phyloP scores from a whole-genome alignment of 1,284 basidiomycete species.

The Malassezia caprae region DNA sequence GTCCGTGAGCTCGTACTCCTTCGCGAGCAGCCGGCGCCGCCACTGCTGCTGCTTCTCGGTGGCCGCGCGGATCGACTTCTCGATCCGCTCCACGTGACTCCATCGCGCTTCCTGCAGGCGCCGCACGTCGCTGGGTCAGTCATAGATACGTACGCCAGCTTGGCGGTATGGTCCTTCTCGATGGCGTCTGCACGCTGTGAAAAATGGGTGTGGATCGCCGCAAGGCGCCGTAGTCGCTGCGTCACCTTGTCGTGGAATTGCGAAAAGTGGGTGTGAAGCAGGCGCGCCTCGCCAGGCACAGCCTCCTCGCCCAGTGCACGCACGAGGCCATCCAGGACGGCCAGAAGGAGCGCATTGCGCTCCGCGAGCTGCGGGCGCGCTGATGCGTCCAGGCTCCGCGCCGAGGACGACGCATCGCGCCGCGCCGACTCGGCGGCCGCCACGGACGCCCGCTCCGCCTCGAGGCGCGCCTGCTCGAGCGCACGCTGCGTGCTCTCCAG shows the following conservation, averaged over 20 bases:
- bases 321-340: conserved; percentile 59
- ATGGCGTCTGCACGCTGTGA: conserved; percentile 74
- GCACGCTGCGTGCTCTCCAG: conserved; percentile 34
- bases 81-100: conserved; percentile 88
- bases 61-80: conserved; percentile 71
- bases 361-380: conserved; percentile 49
- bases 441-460: conserved; percentile 15
- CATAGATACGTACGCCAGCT: conserved; percentile 52
- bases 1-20: conserved; percentile 74
- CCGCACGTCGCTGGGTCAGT: conserved; percentile 59
- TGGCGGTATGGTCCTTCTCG: conserved; percentile 63
- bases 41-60: conserved; percentile 74
- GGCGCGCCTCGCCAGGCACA: conserved; percentile 19
- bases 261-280: conserved; percentile 69
- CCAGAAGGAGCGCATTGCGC: conserved; percentile 57
- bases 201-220: conserved; percentile 71
- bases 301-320: conserved; percentile 55
- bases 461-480: conserved; percentile 23
- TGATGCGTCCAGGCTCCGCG: neutral
- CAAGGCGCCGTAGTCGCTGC: conserved; percentile 69
- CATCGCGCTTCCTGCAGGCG: conserved; percentile 78
- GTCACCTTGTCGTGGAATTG: conserved; percentile 94
- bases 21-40: conserved; percentile 68
- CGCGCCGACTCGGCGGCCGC: conserved; percentile 1
- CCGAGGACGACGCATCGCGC: neutral